These are phyloP conservation scores for Rutstroemia sydowiana DNA, from an alignment of 2,329 filamentous ascomycete species.

Conservation along the genomic window DNA sequence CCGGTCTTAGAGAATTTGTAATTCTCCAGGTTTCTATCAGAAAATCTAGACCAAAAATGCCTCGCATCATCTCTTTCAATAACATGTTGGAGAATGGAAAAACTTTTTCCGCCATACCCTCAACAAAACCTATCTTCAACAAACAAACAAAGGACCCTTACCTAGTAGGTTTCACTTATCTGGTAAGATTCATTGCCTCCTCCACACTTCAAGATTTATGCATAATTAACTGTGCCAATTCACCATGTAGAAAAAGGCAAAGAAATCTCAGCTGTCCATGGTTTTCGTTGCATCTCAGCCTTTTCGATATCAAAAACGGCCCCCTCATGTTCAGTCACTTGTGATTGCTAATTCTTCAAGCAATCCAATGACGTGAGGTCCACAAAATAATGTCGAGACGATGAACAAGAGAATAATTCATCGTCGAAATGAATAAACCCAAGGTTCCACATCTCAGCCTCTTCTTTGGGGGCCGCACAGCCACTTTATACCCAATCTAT, in stretches of 20 bases:
- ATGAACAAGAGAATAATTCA: background rate
- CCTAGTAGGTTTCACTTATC: background rate
- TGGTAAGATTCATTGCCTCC: background rate
- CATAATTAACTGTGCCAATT: background rate
- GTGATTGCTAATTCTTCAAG: background rate
- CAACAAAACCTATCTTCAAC: background rate
- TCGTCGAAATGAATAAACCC: background rate
- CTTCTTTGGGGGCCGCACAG: background rate
- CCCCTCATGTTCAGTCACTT: background rate
- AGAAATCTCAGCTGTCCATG: conserved; percentile 5
- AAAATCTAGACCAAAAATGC: background rate
- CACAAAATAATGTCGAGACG: background rate
- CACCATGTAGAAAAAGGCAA: background rate
- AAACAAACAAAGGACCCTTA: background rate
- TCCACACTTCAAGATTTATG: background rate
- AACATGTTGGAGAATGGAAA: background rate
- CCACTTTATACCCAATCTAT: background rate
- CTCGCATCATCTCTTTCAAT: too few relatives aligned
- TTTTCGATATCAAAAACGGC: background rate
- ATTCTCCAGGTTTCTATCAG: background rate
- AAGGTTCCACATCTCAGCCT: background rate
- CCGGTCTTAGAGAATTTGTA: background rate
- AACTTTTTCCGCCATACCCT: background rate
- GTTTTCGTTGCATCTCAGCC: background rate
- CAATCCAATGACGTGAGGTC: background rate